Evolutionary conservation across 306 rosid species (phyloP).

Genomic region (Gynostemma pentaphyllum): DNA sequence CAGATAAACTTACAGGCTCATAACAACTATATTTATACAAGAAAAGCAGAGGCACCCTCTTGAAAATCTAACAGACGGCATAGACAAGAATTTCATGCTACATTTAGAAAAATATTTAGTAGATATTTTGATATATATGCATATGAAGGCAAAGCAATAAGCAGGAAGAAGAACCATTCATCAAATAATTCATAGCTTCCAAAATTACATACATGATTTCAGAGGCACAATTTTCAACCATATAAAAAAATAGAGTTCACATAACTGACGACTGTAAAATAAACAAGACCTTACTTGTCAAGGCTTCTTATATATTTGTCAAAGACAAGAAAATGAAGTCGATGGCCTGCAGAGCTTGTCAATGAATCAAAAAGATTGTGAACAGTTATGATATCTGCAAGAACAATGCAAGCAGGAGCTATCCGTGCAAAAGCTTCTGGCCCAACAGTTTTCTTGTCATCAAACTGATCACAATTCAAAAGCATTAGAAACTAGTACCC

Average conservation of each 20-base stretch:
- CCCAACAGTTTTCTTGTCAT: slow-evolving; percentile 72
- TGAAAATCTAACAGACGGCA: no score
- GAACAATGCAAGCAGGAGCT: slow-evolving; percentile 61
- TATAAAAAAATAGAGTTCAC: slow-evolving; percentile 1
- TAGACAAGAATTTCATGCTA: no score
- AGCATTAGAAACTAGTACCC: background rate
- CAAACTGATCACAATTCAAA: slow-evolving; percentile 36
- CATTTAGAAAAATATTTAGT: background rate
- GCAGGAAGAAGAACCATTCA: background rate
- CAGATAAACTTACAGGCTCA: no score
- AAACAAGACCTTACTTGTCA: slow-evolving; percentile 45
- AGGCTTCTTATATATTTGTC: slow-evolving; percentile 77
- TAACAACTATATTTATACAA: no score
- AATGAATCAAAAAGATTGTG: slow-evolving; percentile 74
- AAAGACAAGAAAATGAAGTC: slow-evolving; percentile 77
- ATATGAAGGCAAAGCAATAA: background rate
- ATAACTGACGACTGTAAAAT: slow-evolving; percentile 5
- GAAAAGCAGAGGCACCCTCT: no score
- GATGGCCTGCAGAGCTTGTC: slow-evolving; percentile 42
- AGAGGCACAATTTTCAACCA: background rate
- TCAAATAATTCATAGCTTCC: background rate
- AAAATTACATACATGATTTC: background rate
- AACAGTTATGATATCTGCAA: slow-evolving; percentile 73
- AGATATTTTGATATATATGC: no score
- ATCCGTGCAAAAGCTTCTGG: slow-evolving; percentile 78